Evolutionary conservation across 768 basidiomycete genomes (phyloP), one percentile per base, ranked within the genome.

Genomic region (Lactarius vividus): DNA sequence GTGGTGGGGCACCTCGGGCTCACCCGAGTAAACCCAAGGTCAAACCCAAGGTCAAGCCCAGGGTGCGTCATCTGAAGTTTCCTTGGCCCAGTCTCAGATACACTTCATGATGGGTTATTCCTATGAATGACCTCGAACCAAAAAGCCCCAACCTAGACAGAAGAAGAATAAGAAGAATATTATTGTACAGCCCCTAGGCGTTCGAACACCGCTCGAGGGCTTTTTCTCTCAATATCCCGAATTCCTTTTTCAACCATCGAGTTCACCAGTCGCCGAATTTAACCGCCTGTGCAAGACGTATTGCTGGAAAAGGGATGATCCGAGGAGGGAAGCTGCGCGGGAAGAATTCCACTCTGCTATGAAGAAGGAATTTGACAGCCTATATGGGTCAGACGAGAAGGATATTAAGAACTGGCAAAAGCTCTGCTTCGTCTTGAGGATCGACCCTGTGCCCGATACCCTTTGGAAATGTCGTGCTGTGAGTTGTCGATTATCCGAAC

Each of bases 381-480:
- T 63, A 16, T 73, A 70, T 61, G 73, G 72, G 23, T 69, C 65
- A 11, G 59, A 69, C 23, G 69, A 42, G 35, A 44, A 71, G 7
- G 49, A 66, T 42, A 60, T 73, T 18, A 20, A 35, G 20, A 60
- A 64, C 26, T 71, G 70, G 70, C 23, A 62, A n/a, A 52, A 29
- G 52, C 63, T 73, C 6, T 72, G 68, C 40, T n/a, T 23, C 23
- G 64, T 62, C 55, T 33, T 73, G 28, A 61, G 37, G 13, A 70
- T 73, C 26, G 35, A 42, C 26, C 69, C 70, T 3, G 29, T 61
- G 20, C 72, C 71, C 2, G 15, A 58, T 2, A 62, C 65, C 0
- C 60, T 66, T 35, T 1, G 7, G n/a, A 15, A 10, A 18, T 62
- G 65, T 18, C 65, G 60, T 57, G 39, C 33, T 20, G 65, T 66